phyloP scores from a whole-genome alignment of 805 yeast species.

The Candida yuanshanica region DNA sequence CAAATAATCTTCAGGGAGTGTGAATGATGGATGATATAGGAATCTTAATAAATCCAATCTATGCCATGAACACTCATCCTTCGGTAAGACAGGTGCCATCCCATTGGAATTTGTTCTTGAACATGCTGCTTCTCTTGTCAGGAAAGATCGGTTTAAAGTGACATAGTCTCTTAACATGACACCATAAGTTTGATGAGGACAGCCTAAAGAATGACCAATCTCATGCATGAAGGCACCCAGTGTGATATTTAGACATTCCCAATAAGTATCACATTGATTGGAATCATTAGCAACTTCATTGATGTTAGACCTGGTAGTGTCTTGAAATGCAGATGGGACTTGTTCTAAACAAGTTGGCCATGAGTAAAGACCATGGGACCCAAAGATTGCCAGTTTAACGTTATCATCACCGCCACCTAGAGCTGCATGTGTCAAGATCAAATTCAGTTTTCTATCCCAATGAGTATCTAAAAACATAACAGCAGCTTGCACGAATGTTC shows the following conservation, averaged over 20 bases:
- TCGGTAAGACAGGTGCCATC: conserved; percentile 43
- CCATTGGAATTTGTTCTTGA: conserved; percentile 46
- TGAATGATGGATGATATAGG: conserved; percentile 74
- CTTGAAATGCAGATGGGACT: conserved; percentile 61
- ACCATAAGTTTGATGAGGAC: conserved; percentile 88
- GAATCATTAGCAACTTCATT: conserved; percentile 86
- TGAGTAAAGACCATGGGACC: conserved; percentile 85
- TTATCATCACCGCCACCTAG: conserved; percentile 80
- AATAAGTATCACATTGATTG: conserved; percentile 75
- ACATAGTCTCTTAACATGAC: conserved; percentile 87
- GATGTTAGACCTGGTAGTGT: conserved; percentile 57
- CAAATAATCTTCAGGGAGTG: conserved; percentile 56
- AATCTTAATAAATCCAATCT: conserved; percentile 73
- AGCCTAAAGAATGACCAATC: conserved; percentile 85
- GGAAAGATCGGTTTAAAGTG: conserved; percentile 73
- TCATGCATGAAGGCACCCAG: conserved; percentile 95
- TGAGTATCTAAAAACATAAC: conserved; percentile 80
- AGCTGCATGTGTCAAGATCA: conserved; percentile 87
- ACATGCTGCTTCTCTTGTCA: conserved; percentile 61
- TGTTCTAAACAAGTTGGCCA: conserved; percentile 88
- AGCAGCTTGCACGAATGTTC: conserved; percentile 66
- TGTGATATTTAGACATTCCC: conserved; percentile 87
- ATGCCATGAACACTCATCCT: conserved; percentile 84
- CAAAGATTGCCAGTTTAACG: conserved; percentile 81
- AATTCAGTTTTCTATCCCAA: conserved; percentile 57